These are phyloP conservation scores for Meyerozyma elateridarum DNA, from an alignment of 1,139 yeast species.

Conservation along the genomic window DNA sequence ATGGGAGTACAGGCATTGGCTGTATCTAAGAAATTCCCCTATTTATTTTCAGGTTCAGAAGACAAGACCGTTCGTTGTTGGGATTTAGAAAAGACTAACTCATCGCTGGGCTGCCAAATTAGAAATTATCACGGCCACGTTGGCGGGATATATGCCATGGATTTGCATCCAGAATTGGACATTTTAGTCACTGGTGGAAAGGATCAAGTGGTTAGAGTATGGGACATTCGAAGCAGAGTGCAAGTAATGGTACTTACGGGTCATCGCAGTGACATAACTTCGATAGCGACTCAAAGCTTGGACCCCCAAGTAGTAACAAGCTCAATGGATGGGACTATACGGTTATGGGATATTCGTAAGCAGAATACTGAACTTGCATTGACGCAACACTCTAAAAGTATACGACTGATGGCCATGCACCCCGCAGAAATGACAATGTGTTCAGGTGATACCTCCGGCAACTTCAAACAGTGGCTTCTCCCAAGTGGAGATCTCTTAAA, in stretches of 20 bases:
- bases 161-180: conserved; percentile 83
- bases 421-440: conserved; percentile 68
- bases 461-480: conserved; percentile 75
- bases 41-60: conserved; percentile 87
- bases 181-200: conserved; percentile 86
- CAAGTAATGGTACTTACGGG: conserved; percentile 79
- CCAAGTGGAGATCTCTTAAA: conserved; percentile 68
- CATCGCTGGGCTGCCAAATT: conserved; percentile 48
- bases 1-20: conserved; percentile 82
- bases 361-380: conserved; percentile 45
- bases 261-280: conserved; percentile 70
- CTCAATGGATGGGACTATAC: conserved; percentile 78
- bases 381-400: conserved; percentile 82
- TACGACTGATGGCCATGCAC: conserved; percentile 67
- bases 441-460: conserved; percentile 77
- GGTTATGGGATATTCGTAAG: conserved; percentile 73
- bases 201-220: conserved; percentile 79
- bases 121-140: conserved; percentile 93
- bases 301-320: conserved; percentile 87
- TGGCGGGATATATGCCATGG: conserved; percentile 81
- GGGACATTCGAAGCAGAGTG: conserved; percentile 86
- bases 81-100: conserved; percentile 86
- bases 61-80: conserved; percentile 95
- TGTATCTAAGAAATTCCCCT: conserved; percentile 74
- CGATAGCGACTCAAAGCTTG: conserved; percentile 59